A percentile compares a stretch with the other conserved stretches of the same genome.
Evolutionary conservation across 345 rosid species (phyloP).

Genomic region (Boechera stricta): DNA sequence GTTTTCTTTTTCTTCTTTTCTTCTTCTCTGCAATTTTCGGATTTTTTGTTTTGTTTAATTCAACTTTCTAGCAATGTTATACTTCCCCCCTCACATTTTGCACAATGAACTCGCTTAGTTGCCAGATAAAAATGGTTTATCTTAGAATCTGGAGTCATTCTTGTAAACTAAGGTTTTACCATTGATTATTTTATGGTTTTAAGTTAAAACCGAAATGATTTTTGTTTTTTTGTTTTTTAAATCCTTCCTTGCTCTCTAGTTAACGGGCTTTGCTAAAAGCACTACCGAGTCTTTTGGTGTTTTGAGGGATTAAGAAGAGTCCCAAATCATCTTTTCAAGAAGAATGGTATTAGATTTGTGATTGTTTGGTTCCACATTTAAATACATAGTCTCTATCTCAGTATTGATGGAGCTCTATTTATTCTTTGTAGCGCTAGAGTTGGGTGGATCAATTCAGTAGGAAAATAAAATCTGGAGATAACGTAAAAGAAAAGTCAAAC

Average conservation of each 20-base stretch:
- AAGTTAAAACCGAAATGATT: neutral
- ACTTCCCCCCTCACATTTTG: constrained; percentile 23
- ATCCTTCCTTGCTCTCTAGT: neutral
- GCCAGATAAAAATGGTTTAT: neutral
- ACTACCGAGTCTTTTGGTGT: neutral
- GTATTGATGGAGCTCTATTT: neutral
- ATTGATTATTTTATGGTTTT: neutral
- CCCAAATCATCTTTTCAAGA: neutral
- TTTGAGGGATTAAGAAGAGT: constrained; percentile 5
- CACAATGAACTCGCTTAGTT: neutral
- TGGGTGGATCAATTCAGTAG: neutral
- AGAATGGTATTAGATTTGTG: neutral
- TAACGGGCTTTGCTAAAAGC: neutral
- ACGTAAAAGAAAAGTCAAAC: constrained; percentile 43
- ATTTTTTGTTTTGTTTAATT: neutral
- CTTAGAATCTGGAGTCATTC: neutral
- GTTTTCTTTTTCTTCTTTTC: neutral
- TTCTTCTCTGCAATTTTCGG: constrained; percentile 20
- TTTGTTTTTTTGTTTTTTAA: neutral
- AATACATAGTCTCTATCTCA: neutral
- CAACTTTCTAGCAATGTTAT: constrained; percentile 31
- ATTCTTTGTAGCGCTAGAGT: neutral
- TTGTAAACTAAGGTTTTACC: neutral
- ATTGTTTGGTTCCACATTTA: neutral
- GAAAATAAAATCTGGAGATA: constrained; percentile 13